Evolutionary conservation across 768 basidiomycete genomes (phyloP).

Genomic region (Panaeolus papilionaceus): DNA sequence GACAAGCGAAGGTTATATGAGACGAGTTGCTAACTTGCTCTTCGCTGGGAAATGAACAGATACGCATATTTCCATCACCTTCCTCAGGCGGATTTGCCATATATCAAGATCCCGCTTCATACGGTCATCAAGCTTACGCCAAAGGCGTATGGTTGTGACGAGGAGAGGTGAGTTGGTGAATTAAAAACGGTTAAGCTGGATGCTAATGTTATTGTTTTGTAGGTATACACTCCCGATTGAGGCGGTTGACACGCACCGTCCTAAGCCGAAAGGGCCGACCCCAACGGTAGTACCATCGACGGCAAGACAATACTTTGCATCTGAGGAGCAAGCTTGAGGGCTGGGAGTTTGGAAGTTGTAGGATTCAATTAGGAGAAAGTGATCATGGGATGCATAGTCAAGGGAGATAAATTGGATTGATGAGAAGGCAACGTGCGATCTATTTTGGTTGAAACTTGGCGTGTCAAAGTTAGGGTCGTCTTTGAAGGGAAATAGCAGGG

Average conservation of each 20-base stretch:
- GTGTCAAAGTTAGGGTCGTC: slow-evolving; percentile 12
- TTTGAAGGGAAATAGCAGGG: background rate
- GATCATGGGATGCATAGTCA: background rate
- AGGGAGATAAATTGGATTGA: slow-evolving; percentile 10
- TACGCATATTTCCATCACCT: slow-evolving; percentile 98
- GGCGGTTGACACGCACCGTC: slow-evolving; percentile 94
- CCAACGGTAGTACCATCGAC: slow-evolving; percentile 39
- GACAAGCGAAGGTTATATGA: slow-evolving; percentile 3
- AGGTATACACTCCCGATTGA: slow-evolving; percentile 90
- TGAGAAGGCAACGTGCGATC: background rate
- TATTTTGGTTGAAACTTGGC: slow-evolving; percentile 6
- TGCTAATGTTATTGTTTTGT: slow-evolving; percentile 17
- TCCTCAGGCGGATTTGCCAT: slow-evolving; percentile 92
- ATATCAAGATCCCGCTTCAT: slow-evolving; percentile 96
- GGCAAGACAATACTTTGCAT: slow-evolving; percentile 52
- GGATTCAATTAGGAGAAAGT: background rate
- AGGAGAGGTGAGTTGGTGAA: slow-evolving; percentile 69
- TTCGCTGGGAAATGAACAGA: slow-evolving; percentile 46
- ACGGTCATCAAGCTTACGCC: slow-evolving; percentile 99
- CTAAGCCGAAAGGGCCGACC: slow-evolving; percentile 55
- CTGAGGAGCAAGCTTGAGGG: slow-evolving; percentile 21
- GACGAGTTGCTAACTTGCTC: slow-evolving; percentile 14
- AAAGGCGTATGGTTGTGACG: slow-evolving; percentile 98
- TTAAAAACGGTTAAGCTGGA: slow-evolving; percentile 8
- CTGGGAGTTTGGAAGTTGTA: background rate